Evolutionary conservation across 1,284 basidiomycete genomes (phyloP), one percentile per base, ranked within the genome.

Genomic region (Ustilago cynodontis): DNA sequence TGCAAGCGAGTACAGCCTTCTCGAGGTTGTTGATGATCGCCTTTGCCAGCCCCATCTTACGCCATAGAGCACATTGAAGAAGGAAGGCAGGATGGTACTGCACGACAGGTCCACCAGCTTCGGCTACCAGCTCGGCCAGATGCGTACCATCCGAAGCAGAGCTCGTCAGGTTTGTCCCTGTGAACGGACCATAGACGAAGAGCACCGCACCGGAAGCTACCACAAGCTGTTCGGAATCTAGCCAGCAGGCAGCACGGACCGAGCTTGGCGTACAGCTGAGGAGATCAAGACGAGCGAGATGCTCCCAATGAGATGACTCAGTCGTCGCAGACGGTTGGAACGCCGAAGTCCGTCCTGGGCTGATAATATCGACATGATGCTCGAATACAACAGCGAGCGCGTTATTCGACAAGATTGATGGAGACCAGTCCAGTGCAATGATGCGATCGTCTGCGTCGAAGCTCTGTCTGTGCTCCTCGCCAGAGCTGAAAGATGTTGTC

Each of bases 401-500:
- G 10, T 57, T 55, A 31, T 14, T 33, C 6, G 71, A 67, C 24
- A 67, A 20, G 16, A 54, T 13, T 10, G 75, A 73, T 2, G 66
- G 71, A 6, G 75, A 77, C 75, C 75, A 77, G 28, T 77, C 71
- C 9, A 77, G 6, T 2, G 64, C 67, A 3, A 65, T 31, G 53
- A 73, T 53, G 1, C 16, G 9, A 3, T 71, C 71, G 4, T 31
- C 39, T 3, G 53, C 20, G 13, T 52, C 59, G n/a, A 77, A 59
- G 4, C 1, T 10, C 13, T 73, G 71, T n/a, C 59, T 33, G 37
- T 77, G 56, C 49, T 78, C 75, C 37, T 69, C 87, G 1, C 95
- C 95, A 0, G 93, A 93, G 5, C 93, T 91, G 85, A 97, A 98
- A 85, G 95, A 93, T n/a, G 93, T 94, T 84, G 93, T 93, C 68